Percentiles rank a stretch among this genome's conserved stretches.
Conservation (phyloP, 2,329 filamentous ascomycete genomes). For the Gaeumannomyces sp. region DNA sequence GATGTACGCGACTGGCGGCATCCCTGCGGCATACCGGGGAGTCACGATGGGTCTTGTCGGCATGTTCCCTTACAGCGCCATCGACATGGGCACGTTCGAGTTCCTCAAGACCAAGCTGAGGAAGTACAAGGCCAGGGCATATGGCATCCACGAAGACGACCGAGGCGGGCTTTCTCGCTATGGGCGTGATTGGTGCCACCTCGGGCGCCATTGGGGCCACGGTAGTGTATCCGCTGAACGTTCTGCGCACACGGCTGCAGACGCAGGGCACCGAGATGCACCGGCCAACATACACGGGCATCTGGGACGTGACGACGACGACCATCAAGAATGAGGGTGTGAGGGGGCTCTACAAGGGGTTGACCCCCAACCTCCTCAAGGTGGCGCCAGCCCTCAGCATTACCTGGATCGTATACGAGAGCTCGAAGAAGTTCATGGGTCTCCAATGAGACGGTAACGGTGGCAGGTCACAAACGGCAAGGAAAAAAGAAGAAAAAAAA, state of each 20-base stretch:
- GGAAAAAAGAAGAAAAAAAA: no score
- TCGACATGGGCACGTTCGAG: slow-evolving; percentile 94
- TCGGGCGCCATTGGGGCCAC: slow-evolving; percentile 88
- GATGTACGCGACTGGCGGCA: slow-evolving; percentile 73
- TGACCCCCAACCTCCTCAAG: slow-evolving; percentile 93
- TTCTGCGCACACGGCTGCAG: slow-evolving; percentile 85
- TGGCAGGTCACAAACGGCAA: no score
- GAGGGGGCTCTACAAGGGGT: slow-evolving; percentile 84
- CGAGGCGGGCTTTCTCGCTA: slow-evolving; percentile 71
- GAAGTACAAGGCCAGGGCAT: slow-evolving; percentile 59
- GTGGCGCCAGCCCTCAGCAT: slow-evolving; percentile 95
- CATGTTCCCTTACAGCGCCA: slow-evolving; percentile 97
- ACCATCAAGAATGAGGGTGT: slow-evolving; percentile 79
- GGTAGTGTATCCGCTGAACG: slow-evolving; percentile 92
- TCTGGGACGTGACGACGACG: slow-evolving; percentile 79
- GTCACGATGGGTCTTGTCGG: slow-evolving; percentile 89
- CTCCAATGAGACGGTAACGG: slow-evolving; percentile 32
- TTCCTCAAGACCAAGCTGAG: slow-evolving; percentile 75
- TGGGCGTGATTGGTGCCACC: slow-evolving; percentile 82
- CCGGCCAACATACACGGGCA: slow-evolving; percentile 81
- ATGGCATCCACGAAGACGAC: slow-evolving; percentile 79
- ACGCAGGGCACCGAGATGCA: slow-evolving; percentile 93
- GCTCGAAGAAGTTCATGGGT: slow-evolving; percentile 67
- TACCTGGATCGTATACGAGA: slow-evolving; percentile 90
- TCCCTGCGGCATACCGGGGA: slow-evolving; percentile 79